Evolutionary conservation across 768 basidiomycete genomes (phyloP), one percentile per base, ranked within the genome.

Genomic region (Russula dissimulans): DNA sequence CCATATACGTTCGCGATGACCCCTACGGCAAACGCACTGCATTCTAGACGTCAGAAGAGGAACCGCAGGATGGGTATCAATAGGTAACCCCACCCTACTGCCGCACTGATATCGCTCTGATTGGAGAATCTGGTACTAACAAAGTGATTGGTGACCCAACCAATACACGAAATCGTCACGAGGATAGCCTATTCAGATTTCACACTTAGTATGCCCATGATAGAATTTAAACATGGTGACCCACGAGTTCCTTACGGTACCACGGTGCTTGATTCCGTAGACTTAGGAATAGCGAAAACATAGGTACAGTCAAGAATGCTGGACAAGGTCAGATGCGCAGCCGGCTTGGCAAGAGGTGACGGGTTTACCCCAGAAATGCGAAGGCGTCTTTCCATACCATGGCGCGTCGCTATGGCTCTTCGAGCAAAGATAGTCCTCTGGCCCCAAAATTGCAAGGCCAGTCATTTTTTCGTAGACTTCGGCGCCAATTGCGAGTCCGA

Each of bases 81-180:
- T 17, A 48, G 18, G 36, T 3, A 71, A 26, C 22, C 76, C 18
- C 60, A 81, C 77, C 86, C 91, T 58, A 89, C 80, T 2, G 89
- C 88, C 6, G 89, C 85, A 32, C 81, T 84, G 68, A 93, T 85
- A 69, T 94, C 89, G 57, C 78, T 79, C 70, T 89, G 85, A 61
- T 80, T 80, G 38, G 75, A 74, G 69, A 91, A 89, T 68, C 78
- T 79, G 32, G 69, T 71, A 1, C 79, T 74, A 3, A 82, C 81
- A 71, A 86, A 89, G 68, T 89, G 83, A 70, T 91, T 94, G 44
- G 82, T 84, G 14, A 82, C 79, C 89, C 89, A 93, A 0, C 91
- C 90, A 18, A 82, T 72, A 58, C 78, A 84, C 3, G 88, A 74
- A 56, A 89, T 83, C 6, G 72, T 69, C 15, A 91, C 76, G 61